These are phyloP conservation scores for Scenedesmus sp. DNA, from an alignment of 163 green algal genomes.

Conservation along the genomic window DNA sequence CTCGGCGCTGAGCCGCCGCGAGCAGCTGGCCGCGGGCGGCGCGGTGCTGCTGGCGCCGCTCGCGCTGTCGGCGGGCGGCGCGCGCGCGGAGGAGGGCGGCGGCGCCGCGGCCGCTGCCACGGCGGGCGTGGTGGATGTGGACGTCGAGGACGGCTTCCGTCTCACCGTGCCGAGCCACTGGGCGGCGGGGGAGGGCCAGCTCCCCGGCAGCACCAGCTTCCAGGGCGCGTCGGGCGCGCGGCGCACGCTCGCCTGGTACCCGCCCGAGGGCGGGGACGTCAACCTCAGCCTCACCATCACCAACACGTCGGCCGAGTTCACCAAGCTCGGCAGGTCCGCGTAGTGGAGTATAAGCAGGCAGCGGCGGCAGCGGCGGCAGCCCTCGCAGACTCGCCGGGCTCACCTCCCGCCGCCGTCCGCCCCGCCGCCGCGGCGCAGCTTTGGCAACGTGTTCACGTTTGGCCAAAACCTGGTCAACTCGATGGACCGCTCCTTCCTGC, in stretches of 20 bases:
- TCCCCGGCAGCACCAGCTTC: constrained; percentile 43
- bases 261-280: constrained; percentile 51
- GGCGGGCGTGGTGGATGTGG: constrained; percentile 10
- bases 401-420: no score
- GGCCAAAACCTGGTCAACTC: constrained; percentile 67
- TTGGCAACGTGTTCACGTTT: constrained; percentile 65
- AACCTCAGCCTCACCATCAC: constrained; percentile 73
- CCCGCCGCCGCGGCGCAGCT: constrained; percentile 27
- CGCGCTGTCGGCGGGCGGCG: background rate
- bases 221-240: constrained; percentile 36
- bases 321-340: constrained; percentile 9
- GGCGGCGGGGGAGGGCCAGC: constrained; percentile 35
- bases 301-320: constrained; percentile 62
- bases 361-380: no score
- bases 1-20: no score
- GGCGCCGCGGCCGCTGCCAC: no score
- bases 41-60: background rate
- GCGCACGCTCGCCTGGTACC: constrained; percentile 63
- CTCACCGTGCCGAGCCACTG: constrained; percentile 43
- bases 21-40: background rate
- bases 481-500: constrained; percentile 66
- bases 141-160: constrained; percentile 47
- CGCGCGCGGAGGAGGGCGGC: no score
- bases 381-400: no score
- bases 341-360: no score